phyloP scores from a whole-genome alignment of 495 filamentous ascomycete genomes.

The Chaetomium tenue region DNA sequence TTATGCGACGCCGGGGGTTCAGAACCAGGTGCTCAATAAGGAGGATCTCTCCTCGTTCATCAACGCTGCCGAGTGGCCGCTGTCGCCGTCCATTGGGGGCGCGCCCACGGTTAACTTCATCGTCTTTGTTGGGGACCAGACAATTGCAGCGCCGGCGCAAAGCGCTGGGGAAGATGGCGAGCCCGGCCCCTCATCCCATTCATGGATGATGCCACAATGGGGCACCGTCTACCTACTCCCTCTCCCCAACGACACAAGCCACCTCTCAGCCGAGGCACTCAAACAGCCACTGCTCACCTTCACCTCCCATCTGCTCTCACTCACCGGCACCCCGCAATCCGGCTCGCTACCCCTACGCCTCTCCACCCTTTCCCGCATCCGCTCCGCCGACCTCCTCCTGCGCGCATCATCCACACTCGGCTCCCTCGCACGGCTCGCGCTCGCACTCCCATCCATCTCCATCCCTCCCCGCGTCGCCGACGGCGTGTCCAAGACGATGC shows the following conservation, averaged over 20 bases:
- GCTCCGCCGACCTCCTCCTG: constrained; percentile 79
- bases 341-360: constrained; percentile 80
- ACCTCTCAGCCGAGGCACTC: constrained; percentile 53
- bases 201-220: constrained; percentile 97
- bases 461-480: constrained; percentile 84
- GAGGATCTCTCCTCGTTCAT: constrained; percentile 92
- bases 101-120: constrained; percentile 96
- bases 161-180: constrained; percentile 57
- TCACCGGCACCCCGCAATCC: constrained; percentile 80
- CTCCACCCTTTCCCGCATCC: constrained; percentile 76
- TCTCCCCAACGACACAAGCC: constrained; percentile 45
- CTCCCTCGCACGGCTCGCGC: constrained; percentile 81
- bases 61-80: constrained; percentile 96
- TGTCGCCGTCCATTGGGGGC: constrained; percentile 88
- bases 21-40: constrained; percentile 65
- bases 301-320: constrained; percentile 84
- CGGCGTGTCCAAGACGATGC: constrained; percentile 76
- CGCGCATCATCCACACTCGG: constrained; percentile 92
- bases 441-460: constrained; percentile 83
- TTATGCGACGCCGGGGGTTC: constrained; percentile 77
- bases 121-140: constrained; percentile 68
- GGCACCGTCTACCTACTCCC: constrained; percentile 85
- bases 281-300: constrained; percentile 83
- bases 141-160: constrained; percentile 35
- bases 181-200: constrained; percentile 63